phyloP scores from a whole-genome alignment of 192 early-diverging fungal species.

The Funneliformis geosporum region DNA sequence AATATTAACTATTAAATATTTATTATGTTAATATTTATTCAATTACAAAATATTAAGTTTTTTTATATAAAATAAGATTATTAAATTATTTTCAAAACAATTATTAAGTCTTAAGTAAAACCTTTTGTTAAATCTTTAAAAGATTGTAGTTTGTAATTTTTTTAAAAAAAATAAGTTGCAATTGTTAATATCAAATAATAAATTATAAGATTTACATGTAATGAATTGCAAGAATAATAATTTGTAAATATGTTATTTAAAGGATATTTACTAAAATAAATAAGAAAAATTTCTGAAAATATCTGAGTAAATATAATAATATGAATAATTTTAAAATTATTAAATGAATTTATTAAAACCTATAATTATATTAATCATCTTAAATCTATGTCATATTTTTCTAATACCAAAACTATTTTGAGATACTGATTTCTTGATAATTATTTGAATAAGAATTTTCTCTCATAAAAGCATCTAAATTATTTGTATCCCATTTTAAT shows the following conservation, averaged over 20 bases:
- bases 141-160: too few species aligned
- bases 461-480: not conserved
- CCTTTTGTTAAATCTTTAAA: not conserved
- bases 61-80: not conserved
- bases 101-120: not conserved
- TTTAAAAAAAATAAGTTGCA: too few species aligned
- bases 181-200: slow-evolving; percentile 37
- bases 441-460: not conserved
- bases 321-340: not conserved
- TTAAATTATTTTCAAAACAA: slow-evolving; percentile 4
- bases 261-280: too few species aligned
- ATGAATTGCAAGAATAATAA: not conserved
- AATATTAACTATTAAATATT: slow-evolving; percentile 19
- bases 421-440: slow-evolving; percentile 8
- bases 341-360: not conserved
- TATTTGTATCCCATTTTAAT: not conserved
- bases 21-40: slow-evolving; percentile 9
- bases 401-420: not conserved
- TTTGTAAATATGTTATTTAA: not conserved
- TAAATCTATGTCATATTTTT: slow-evolving; percentile 1
- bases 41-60: slow-evolving; percentile 17
- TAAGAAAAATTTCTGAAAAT: too few species aligned
- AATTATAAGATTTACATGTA: not conserved
- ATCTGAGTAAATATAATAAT: too few species aligned
- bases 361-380: not conserved